phyloP scores from a whole-genome alignment of 495 filamentous ascomycete genomes.

The Aspergillus nidulans region DNA sequence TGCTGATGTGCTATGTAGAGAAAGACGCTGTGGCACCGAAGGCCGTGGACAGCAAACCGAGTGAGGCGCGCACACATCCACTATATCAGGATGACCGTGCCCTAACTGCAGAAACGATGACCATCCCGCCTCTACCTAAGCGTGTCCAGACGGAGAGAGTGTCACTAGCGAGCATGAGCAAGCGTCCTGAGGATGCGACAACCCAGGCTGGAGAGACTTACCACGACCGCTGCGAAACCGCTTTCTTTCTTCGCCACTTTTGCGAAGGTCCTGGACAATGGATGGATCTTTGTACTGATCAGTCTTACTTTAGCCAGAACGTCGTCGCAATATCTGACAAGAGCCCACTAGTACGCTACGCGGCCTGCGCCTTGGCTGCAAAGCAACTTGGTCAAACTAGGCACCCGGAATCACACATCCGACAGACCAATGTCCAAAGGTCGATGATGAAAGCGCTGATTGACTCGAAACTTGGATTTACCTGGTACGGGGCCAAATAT shows the following conservation, averaged over 20 bases:
- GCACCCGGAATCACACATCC: constrained; percentile 4
- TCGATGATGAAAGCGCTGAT: constrained; percentile 7
- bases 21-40: too few relatives aligned
- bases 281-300: constrained; percentile 16
- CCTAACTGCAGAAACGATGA: too few relatives aligned
- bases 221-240: constrained; percentile 16
- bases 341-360: constrained; percentile 17
- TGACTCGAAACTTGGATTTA: constrained; percentile 15
- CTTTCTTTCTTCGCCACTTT: constrained; percentile 21
- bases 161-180: too few relatives aligned
- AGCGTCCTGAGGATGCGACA: not conserved
- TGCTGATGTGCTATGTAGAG: too few relatives aligned
- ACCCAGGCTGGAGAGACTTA: constrained; percentile 5
- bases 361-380: constrained; percentile 19
- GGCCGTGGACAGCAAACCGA: too few relatives aligned
- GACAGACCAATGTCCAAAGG: constrained; percentile 1
- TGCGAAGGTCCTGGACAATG: constrained; percentile 14
- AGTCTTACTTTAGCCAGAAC: constrained; percentile 18
- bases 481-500: constrained; percentile 24
- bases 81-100: too few relatives aligned
- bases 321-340: constrained; percentile 8
- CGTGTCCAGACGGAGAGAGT: too few relatives aligned
- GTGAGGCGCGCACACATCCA: too few relatives aligned
- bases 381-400: constrained; percentile 23
- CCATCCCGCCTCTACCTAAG: too few relatives aligned